Base-by-base conservation (phyloP, 2,329 filamentous ascomycete species). In the Metarhizium album region DNA sequence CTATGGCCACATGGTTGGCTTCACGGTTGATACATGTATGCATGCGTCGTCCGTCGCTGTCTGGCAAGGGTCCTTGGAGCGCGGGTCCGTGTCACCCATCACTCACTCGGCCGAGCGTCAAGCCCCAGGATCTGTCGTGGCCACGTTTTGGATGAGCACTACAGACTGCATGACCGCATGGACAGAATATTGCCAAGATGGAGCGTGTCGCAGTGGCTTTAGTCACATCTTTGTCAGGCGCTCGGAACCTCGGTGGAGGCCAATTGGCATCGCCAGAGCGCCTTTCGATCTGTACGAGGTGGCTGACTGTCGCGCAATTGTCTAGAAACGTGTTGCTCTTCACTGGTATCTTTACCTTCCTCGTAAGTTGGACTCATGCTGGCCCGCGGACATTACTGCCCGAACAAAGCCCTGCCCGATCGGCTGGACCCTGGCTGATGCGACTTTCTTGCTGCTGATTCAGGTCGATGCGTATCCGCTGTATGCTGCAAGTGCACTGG, bases 271-370 rank as follows among this genome's bases (percentile, higher is more conserved):
- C 35, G 18, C 9, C 13, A 5, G 42, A 24, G 31, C 33, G 20
- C 24, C 20, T 50, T 4, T 53, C 38, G 31, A 52, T 33, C 42
- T 52, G 51, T 38, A 38, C 35, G 9, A 55, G 51, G 40, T 56
- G 53, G 57, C 64, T 66, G 60, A 65, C 62, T 48, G 13, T 40
- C 31, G 46, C 27, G 48, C 43, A 16, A 42, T 48, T 61, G 48
- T 51, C 52, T 60, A 88, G 86, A 48, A 84, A 80, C 49, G 78
- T 95, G 53, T 78, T 94, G 52, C 81, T 86, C 29, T 96, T 88
- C 67, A 84, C 81, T 51, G 88, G 89, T 48, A 81, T 94, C 57
- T 95, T 95, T 67, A 94, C 89, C 13, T 95, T 94, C 69, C 72
- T 94, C 56, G 88, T 91, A 66, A 69, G 74, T 73, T 43, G n/a